phyloP scores from a whole-genome alignment of 2,329 filamentous ascomycete species.

The Venturia effusa region DNA sequence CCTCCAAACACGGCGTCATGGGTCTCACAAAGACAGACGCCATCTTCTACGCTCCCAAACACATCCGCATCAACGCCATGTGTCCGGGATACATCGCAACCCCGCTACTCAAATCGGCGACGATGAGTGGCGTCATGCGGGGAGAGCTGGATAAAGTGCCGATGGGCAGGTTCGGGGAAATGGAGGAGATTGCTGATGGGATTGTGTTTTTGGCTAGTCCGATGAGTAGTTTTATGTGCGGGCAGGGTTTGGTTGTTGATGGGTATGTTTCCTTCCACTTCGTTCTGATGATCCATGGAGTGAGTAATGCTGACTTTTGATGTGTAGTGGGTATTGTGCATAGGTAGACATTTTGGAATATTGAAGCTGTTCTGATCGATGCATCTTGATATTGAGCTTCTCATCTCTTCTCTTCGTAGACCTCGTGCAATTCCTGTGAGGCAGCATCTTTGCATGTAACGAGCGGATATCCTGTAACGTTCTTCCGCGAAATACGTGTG shows the following conservation, averaged over 20 bases:
- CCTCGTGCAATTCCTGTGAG: too few species aligned
- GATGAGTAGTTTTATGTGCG: slow-evolving; percentile 44
- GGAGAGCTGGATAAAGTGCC: slow-evolving; percentile 36
- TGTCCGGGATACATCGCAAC: slow-evolving; percentile 42
- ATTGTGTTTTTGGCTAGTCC: slow-evolving; percentile 42
- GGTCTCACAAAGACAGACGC: slow-evolving; percentile 46
- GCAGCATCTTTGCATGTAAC: too few species aligned
- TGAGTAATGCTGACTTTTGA: not conserved
- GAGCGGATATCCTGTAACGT: too few species aligned
- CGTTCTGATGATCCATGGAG: not conserved
- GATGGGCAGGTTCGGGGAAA: slow-evolving; percentile 34
- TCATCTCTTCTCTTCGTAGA: too few species aligned
- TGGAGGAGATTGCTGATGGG: slow-evolving; percentile 44
- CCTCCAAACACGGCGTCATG: slow-evolving; percentile 44
- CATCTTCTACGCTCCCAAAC: slow-evolving; percentile 38
- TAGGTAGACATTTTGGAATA: not conserved
- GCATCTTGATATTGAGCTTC: not conserved
- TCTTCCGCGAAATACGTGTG: too few species aligned
- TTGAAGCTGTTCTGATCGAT: not conserved
- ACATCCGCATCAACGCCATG: slow-evolving; percentile 51
- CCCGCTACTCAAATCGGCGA: slow-evolving; percentile 24
- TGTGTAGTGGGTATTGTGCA: not conserved
- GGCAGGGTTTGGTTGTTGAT: slow-evolving; percentile 37
- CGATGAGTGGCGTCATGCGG: slow-evolving; percentile 21
- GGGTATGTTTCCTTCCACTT: slow-evolving; percentile 20